These are phyloP conservation scores for Jamesozyma lodderae DNA, from an alignment of 805 yeast genomes.

Conservation along the genomic window DNA sequence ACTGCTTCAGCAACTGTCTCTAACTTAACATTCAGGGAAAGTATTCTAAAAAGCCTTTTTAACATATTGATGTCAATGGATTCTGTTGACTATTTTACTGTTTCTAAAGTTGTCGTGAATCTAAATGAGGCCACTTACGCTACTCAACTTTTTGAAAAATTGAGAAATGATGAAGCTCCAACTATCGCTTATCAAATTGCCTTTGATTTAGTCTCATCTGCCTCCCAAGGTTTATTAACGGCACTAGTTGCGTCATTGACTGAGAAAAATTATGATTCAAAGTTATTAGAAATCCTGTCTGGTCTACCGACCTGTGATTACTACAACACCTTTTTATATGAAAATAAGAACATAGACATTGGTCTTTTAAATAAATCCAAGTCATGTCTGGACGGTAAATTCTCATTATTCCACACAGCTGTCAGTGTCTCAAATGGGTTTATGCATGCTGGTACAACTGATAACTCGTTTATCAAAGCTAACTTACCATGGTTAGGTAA, in stretches of 20 bases:
- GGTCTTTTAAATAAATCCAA: conserved; percentile 75
- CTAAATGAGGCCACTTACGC: conserved; percentile 72
- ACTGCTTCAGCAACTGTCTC: conserved; percentile 61
- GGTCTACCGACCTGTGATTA: conserved; percentile 94
- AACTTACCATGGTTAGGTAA: conserved; percentile 94
- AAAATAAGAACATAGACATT: conserved; percentile 81
- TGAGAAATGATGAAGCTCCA: conserved; percentile 36
- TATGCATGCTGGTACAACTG: conserved; percentile 93
- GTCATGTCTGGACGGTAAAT: conserved; percentile 76
- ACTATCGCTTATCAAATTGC: conserved; percentile 85
- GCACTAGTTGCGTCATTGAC: conserved; percentile 39
- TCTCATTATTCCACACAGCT: conserved; percentile 91
- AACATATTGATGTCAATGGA: conserved; percentile 46
- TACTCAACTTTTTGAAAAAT: conserved; percentile 51
- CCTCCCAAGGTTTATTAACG: conserved; percentile 79
- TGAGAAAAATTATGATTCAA: conserved; percentile 28
- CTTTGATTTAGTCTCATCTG: conserved; percentile 85
- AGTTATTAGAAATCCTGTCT: conserved; percentile 61
- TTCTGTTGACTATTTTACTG: conserved; percentile 71
- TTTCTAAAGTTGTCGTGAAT: conserved; percentile 81
- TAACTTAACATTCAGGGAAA: conserved; percentile 56
- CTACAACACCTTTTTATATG: conserved; percentile 77
- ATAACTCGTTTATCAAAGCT: conserved; percentile 81
- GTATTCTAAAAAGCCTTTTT: conserved; percentile 56
- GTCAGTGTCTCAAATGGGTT: conserved; percentile 91